Percentiles rank a stretch among this genome's conserved stretches.
Conservation (phyloP, 2,329 filamentous ascomycete species). For the Trichoderma sp. region DNA sequence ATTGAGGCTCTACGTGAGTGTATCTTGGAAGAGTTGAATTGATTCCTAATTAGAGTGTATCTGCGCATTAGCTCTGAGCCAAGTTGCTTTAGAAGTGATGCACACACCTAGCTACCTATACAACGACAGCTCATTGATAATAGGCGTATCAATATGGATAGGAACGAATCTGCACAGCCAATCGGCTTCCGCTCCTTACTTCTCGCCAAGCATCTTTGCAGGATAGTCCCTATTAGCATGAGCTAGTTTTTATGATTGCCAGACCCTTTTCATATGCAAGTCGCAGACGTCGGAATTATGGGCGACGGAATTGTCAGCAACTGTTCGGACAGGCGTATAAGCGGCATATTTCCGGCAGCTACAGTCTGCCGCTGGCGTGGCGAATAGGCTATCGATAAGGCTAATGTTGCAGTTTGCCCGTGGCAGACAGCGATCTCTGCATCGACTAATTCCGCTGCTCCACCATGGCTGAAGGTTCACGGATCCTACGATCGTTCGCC, state of each 20-base stretch:
- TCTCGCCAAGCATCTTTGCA: background rate
- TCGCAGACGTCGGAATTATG: background rate
- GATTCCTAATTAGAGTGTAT: background rate
- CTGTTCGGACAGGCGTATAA: background rate
- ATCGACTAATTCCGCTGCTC: background rate
- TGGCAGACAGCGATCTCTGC: background rate
- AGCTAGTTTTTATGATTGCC: background rate
- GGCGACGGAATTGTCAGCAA: slow-evolving; percentile 5
- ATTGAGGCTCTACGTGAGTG: background rate
- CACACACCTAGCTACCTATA: background rate
- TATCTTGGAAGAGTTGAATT: background rate
- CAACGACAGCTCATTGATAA: background rate
- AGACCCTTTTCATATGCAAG: background rate
- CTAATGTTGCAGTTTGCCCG: background rate
- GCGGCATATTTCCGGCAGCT: slow-evolving; percentile 1
- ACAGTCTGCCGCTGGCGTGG: background rate
- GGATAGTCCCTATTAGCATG: background rate
- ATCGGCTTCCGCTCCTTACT: background rate
- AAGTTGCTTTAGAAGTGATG: background rate
- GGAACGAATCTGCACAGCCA: background rate
- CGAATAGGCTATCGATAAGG: background rate
- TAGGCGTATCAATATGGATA: background rate
- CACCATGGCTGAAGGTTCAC: background rate
- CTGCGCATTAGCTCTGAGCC: background rate
- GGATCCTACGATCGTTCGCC: background rate